Percentiles rank a stretch among this genome's conserved stretches.
Conservation (phyloP, 2,329 filamentous ascomycete species). For the Aspergillus chevalieri region DNA sequence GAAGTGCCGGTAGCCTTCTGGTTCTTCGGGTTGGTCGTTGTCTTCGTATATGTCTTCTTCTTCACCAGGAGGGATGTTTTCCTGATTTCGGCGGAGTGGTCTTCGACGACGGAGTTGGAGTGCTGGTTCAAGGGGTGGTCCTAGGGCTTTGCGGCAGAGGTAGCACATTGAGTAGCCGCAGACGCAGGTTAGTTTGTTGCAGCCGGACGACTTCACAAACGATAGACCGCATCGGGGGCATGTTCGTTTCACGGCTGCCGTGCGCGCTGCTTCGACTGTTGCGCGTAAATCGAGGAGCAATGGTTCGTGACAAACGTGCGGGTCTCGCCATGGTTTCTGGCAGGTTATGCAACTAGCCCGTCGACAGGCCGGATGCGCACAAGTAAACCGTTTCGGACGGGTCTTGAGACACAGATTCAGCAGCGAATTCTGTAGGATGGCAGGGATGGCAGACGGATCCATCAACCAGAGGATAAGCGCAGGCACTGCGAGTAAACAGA, state of each 20-base stretch:
- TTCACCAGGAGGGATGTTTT: conserved; percentile 27
- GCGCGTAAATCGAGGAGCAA: conserved; percentile 75
- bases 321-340: conserved; percentile 74
- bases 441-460: conserved; percentile 43
- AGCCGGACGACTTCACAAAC: conserved; percentile 89
- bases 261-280: conserved; percentile 87
- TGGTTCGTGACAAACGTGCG: conserved; percentile 85
- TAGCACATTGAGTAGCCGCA: conserved; percentile 99
- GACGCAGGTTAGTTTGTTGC: conserved; percentile 93
- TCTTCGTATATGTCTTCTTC: conserved; percentile 8
- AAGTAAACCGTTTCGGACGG: conserved; percentile 71
- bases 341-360: conserved; percentile 76
- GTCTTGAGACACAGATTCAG: conserved; percentile 62
- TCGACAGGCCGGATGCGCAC: conserved; percentile 62
- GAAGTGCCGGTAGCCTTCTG: conserved; percentile 84
- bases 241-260: conserved; percentile 86
- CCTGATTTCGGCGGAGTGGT: conserved; percentile 9
- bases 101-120: conserved; percentile 4
- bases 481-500: conserved; percentile 46
- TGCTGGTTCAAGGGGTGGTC: conserved; percentile 16
- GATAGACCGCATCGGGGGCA: conserved; percentile 86
- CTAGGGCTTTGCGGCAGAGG: conserved; percentile 70
- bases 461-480: conserved; percentile 53
- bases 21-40: conserved; percentile 32
- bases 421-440: conserved; percentile 55